A percentile compares a stretch with the other conserved stretches of the same genome.
Evolutionary conservation across 1,139 yeast genomes (phyloP).

Genomic region (Lodderomyces oxycetoniae): DNA sequence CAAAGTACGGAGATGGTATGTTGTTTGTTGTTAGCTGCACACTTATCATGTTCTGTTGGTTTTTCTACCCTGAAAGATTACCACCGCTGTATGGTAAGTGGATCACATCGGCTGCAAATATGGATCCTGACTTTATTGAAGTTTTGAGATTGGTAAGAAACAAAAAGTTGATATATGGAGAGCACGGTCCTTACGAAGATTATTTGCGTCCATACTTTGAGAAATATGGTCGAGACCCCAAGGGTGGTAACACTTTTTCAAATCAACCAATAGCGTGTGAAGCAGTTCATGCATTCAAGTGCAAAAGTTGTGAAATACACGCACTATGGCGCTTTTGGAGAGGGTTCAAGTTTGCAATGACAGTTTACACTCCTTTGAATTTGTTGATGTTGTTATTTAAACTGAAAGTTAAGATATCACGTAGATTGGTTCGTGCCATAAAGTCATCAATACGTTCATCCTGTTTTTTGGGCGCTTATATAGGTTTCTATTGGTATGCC

Average conservation of each 20-base stretch:
- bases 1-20: constrained; percentile 25
- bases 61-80: constrained; percentile 25
- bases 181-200: constrained; percentile 18
- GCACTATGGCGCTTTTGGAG: constrained; percentile 35
- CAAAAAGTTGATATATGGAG: constrained; percentile 25
- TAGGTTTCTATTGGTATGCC: constrained; percentile 34
- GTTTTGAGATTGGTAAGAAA: constrained; percentile 22
- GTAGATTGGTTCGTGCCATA: constrained; percentile 22
- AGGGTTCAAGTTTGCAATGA: constrained; percentile 32
- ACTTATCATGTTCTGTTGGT: constrained; percentile 36
- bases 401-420: constrained; percentile 16
- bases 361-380: constrained; percentile 32
- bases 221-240: constrained; percentile 24
- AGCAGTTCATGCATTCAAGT: constrained; percentile 31
- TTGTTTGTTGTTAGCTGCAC: constrained; percentile 27
- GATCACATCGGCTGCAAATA: constrained; percentile 41
- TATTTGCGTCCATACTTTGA: constrained; percentile 23
- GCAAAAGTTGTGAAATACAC: constrained; percentile 34
- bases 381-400: constrained; percentile 29
- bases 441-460: constrained; percentile 28
- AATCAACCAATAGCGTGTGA: constrained; percentile 28
- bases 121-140: constrained; percentile 30
- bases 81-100: constrained; percentile 37
- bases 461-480: constrained; percentile 30
- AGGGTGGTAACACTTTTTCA: constrained; percentile 18